A percentile compares a stretch with the other conserved stretches of the same genome.
Evolutionary conservation across 352 stramenopile genomes (phyloP).

Genomic region (Thalassiosira livingstoniorum): DNA sequence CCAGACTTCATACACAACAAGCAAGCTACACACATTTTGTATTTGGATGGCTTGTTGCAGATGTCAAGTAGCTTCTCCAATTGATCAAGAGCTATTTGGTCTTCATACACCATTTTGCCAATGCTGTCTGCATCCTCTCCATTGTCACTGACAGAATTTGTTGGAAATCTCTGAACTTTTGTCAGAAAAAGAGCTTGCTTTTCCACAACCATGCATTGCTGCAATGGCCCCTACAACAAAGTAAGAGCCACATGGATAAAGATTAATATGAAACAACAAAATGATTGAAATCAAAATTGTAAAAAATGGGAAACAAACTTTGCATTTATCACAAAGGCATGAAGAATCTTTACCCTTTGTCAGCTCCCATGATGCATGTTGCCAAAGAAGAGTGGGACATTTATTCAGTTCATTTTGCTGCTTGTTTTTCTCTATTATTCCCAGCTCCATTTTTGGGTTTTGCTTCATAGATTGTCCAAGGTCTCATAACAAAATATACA

Average conservation of each 20-base stretch:
- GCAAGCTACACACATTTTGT: neutral
- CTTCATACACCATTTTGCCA: neutral
- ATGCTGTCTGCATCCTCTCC: neutral
- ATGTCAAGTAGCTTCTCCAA: neutral
- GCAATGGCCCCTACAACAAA: neutral
- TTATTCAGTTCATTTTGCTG: neutral
- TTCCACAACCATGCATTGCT: neutral
- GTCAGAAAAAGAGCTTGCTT: neutral
- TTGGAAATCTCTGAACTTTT: neutral
- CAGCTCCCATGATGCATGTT: neutral
- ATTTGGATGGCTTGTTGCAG: constrained; percentile 10
- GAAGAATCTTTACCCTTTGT: neutral
- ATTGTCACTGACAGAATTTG: neutral
- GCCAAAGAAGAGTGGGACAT: neutral
- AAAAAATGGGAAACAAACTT: too few species aligned
- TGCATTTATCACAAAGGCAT: constrained; percentile 8
- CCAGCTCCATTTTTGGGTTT: neutral
- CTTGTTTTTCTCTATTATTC: neutral
- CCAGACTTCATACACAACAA: neutral
- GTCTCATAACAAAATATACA: neutral
- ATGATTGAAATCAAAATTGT: too few species aligned
- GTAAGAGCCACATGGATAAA: too few species aligned
- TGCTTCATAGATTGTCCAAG: neutral
- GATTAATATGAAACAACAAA: too few species aligned
- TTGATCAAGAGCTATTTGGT: neutral